Evolutionary conservation across 306 rosid species (phyloP).

Genomic region (Coriaria nepalensis): DNA sequence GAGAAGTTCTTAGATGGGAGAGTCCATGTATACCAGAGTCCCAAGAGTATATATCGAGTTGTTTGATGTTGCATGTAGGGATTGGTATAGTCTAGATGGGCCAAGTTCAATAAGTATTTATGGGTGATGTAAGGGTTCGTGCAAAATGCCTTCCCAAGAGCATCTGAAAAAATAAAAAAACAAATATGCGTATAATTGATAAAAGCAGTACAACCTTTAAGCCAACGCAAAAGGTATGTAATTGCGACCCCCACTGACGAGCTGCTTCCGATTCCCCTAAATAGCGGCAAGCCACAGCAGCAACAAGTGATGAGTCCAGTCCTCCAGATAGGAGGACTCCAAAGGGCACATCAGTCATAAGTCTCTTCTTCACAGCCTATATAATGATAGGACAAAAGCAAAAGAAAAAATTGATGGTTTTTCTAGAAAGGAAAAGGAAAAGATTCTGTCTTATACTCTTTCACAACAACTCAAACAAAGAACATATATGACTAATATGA

Average conservation of each 20-base stretch:
- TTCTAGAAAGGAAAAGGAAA: constrained; percentile 2
- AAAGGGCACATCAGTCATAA: constrained; percentile 97
- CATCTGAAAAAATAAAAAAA: not conserved
- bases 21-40: no score
- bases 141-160: no score
- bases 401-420: constrained; percentile 4
- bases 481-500: not conserved
- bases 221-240: constrained; percentile 89
- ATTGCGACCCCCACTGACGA: constrained; percentile 87
- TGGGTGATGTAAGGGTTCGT: no score
- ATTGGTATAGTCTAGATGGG: no score
- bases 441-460: not conserved
- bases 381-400: constrained; percentile 16
- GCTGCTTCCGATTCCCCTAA: constrained; percentile 54
- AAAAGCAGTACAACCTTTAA: constrained; percentile 39
- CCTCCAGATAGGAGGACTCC: constrained; percentile 97
- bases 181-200: not conserved
- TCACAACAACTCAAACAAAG: no score
- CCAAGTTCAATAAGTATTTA: no score
- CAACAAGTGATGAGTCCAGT: constrained; percentile 92
- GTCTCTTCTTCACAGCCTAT: constrained; percentile 90
- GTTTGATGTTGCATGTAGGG: no score
- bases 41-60: no score
- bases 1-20: no score
- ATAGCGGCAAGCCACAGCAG: constrained; percentile 69